Base-by-base conservation (phyloP, 1,139 yeast genomes). In the Debaryomyces nepalensis region DNA sequence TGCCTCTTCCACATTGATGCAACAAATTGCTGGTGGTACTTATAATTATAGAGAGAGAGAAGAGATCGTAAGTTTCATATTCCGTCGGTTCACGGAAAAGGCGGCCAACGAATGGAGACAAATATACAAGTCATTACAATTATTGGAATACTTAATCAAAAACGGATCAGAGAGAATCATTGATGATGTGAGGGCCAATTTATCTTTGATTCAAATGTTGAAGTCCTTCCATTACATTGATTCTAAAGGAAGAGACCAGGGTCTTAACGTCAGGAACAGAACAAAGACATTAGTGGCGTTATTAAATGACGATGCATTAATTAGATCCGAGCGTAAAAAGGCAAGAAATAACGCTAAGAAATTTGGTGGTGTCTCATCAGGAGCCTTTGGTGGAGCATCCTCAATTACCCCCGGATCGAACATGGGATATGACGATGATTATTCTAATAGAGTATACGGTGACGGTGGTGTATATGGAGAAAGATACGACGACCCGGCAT, bases 31-130 rank as follows among this genome's bases (percentile, higher is more conserved):
- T 4, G 87, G 90, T 24, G 98, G 96, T 2, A 93, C 99, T 4
- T 88, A 88, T 66, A 88, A 87, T 65, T 87, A 87, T 58, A 70
- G 89, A 50, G 95, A 86, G 56, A 67, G 95, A 47, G 91, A 85
- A 57, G 95, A 86, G 58, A 80, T 86, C 46, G 68, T 82, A 40
- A 82, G 86, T 3, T 82, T 84, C 75, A 74, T 84, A 26, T 82
- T 84, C 59, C 75, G 88, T 57, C 77, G 98, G 49, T 90, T 91
- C 66, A 89, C 97, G 6, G 98, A 91, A 63, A 95, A 95, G 66
- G 80, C 95, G 5, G 96, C 97, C 41, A 86, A 84, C 59, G 98
- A 93, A 68, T 93, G 99, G 99, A 82, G 99, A 63, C 99, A 93
- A 63, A 91, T 93, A 50, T 93, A 93, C 71, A 93, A 93, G 68